Conservation (phyloP, 805 yeast species). For the Myxozyma kluyveri region DNA sequence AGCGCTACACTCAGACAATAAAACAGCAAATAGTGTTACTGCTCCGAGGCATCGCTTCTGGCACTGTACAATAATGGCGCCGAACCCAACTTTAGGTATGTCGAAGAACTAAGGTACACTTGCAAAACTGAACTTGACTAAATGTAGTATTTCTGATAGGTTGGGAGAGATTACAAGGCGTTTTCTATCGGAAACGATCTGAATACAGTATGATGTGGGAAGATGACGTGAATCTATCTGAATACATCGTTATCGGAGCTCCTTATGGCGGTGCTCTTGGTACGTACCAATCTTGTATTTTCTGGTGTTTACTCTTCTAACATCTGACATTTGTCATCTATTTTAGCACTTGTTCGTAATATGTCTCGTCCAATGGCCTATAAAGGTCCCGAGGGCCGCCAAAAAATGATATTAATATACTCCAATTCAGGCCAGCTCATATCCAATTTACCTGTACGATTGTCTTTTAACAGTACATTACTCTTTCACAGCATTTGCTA, state of each 20-base stretch:
- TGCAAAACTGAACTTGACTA: conserved; percentile 44
- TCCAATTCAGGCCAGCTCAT: conserved; percentile 37
- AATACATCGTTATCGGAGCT: conserved; percentile 51
- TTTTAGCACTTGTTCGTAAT: conserved; percentile 29
- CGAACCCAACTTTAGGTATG: conserved; percentile 49
- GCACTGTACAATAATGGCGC: conserved; percentile 48
- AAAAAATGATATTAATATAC: conserved; percentile 34
- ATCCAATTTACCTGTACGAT: conserved; percentile 27
- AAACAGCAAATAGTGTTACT: no score
- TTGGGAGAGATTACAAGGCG: conserved; percentile 79
- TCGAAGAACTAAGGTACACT: conserved; percentile 45
- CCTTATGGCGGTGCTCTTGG: conserved; percentile 53
- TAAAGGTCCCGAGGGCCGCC: conserved; percentile 27
- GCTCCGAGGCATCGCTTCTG: no score
- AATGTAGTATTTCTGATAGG: conserved; percentile 37
- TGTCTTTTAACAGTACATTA: not conserved
- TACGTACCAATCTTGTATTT: no score
- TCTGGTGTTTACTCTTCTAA: conserved; percentile 12
- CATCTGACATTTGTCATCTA: not conserved
- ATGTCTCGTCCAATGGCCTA: conserved; percentile 25
- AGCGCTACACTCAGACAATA: no score
- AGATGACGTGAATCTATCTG: conserved; percentile 40
- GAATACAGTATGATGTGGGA: conserved; percentile 32
- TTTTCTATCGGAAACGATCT: conserved; percentile 52
- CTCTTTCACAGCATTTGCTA: not conserved